Percentiles rank a stretch among this genome's conserved stretches.
These are phyloP conservation scores for Sideroxylon spinosum DNA, from an alignment of 179 eudicot species.

Conservation along the genomic window DNA sequence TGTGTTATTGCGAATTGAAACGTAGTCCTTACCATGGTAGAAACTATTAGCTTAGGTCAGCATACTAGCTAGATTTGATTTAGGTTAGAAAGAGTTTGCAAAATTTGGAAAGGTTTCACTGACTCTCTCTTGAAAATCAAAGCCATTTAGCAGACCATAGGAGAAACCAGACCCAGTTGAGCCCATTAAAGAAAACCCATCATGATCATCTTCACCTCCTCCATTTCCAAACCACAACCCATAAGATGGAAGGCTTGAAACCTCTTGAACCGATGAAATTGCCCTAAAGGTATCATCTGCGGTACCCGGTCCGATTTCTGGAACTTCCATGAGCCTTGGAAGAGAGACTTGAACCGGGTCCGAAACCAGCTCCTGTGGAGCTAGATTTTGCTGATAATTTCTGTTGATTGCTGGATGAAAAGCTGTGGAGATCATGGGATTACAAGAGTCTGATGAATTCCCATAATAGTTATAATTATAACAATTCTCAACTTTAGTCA, in stretches of 20 bases:
- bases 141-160: neutral
- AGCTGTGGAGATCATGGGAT: neutral
- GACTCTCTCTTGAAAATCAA: constrained; percentile 9
- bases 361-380: neutral
- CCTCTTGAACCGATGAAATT: neutral
- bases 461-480: neutral
- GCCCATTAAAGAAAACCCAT: neutral
- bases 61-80: no score
- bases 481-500: neutral
- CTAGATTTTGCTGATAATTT: neutral
- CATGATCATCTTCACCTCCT: constrained; percentile 12
- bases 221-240: constrained; percentile 7
- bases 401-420: neutral
- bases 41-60: no score
- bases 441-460: neutral
- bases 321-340: constrained; percentile 10
- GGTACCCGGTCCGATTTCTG: neutral
- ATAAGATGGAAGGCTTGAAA: neutral
- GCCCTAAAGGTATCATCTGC: no score
- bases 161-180: constrained; percentile 6
- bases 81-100: neutral
- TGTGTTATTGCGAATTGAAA: no score
- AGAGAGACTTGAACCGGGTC: constrained; percentile 8
- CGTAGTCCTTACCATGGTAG: no score
- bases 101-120: constrained; percentile 5